Evolutionary conservation across 805 yeast genomes (phyloP).

Genomic region (Candida caryicola): DNA sequence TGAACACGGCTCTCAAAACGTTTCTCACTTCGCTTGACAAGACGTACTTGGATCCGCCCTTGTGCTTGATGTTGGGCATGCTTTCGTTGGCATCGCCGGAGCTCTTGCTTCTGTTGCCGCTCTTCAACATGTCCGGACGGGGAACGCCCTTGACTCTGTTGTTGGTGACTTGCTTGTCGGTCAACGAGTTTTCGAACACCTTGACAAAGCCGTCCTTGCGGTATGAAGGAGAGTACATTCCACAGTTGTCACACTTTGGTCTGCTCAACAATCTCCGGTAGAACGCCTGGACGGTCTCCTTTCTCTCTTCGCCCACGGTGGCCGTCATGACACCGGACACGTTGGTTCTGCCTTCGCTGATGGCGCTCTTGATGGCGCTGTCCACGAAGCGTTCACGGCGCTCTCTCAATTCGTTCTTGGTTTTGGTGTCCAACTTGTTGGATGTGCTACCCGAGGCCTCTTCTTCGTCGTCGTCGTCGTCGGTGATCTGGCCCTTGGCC

Average conservation of each 20-base stretch:
- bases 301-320: slow-evolving; percentile 84
- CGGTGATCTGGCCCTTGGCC: slow-evolving; percentile 22
- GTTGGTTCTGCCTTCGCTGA: slow-evolving; percentile 71
- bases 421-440: slow-evolving; percentile 35
- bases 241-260: slow-evolving; percentile 93
- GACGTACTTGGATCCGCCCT: slow-evolving; percentile 78
- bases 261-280: slow-evolving; percentile 70
- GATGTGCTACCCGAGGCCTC: slow-evolving; percentile 45
- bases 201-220: slow-evolving; percentile 94
- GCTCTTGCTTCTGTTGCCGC: slow-evolving; percentile 15
- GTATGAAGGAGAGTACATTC: slow-evolving; percentile 89
- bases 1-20: slow-evolving; percentile 71
- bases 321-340: slow-evolving; percentile 75
- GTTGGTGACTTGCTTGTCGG: slow-evolving; percentile 75
- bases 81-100: slow-evolving; percentile 16
- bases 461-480: slow-evolving; percentile 31
- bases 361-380: slow-evolving; percentile 65
- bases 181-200: slow-evolving; percentile 82
- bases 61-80: slow-evolving; percentile 54
- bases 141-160: slow-evolving; percentile 78
- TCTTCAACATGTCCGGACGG: slow-evolving; percentile 68
- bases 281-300: slow-evolving; percentile 65
- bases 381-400: slow-evolving; percentile 71
- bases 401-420: slow-evolving; percentile 48
- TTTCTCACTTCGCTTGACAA: slow-evolving; percentile 85